A percentile compares a stretch with the other conserved stretches of the same genome.
Evolutionary conservation across 768 basidiomycete species (phyloP).

Genomic region (Tulasnella sp.): DNA sequence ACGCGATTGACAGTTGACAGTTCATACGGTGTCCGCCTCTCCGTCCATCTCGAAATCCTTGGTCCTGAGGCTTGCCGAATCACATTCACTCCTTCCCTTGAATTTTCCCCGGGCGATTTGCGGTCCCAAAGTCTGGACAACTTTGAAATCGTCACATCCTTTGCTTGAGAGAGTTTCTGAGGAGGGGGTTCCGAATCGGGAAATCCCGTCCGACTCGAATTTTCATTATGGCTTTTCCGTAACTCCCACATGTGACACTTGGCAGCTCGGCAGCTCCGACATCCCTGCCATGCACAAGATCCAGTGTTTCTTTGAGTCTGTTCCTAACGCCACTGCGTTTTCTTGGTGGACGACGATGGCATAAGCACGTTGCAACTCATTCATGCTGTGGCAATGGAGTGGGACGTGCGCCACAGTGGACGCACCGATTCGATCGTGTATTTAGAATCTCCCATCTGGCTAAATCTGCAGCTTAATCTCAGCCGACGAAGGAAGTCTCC

Average conservation of each 20-base stretch:
- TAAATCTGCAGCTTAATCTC: not conserved
- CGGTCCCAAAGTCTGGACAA: too few species aligned
- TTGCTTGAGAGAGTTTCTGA: not conserved
- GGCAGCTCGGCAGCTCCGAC: not conserved
- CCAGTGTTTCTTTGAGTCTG: not conserved
- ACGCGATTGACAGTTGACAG: too few species aligned
- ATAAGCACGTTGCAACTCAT: not conserved
- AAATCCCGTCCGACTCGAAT: not conserved
- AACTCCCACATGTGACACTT: not conserved
- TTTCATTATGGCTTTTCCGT: not conserved
- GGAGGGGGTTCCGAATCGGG: not conserved
- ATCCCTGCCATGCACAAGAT: not conserved
- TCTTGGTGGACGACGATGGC: too few species aligned
- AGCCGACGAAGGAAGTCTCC: not conserved
- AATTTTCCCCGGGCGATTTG: too few species aligned
- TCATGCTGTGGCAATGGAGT: not conserved
- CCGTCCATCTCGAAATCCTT: too few species aligned
- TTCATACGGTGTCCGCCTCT: too few species aligned
- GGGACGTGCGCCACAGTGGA: not conserved
- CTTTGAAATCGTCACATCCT: too few species aligned
- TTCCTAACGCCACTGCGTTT: not conserved
- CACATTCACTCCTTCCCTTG: too few species aligned
- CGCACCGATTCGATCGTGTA: not conserved
- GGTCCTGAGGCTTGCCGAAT: too few species aligned
- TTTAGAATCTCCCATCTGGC: not conserved